These are phyloP conservation scores for Scheffersomyces lignosus DNA, from an alignment of 805 yeast species.

Conservation along the genomic window DNA sequence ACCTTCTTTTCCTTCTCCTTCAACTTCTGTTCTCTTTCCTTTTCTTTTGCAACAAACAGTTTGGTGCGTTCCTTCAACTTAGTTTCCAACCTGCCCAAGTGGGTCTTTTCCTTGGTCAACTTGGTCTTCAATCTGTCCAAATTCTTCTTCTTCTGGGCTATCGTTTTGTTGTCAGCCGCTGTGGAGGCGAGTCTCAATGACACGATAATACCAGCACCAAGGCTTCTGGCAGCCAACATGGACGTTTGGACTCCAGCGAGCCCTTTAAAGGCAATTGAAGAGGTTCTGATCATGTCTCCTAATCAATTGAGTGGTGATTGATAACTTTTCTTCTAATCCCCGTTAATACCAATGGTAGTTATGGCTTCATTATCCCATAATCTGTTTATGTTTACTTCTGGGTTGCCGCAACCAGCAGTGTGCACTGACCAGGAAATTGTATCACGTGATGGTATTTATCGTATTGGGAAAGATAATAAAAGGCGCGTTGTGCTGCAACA, in stretches of 20 bases:
- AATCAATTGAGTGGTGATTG: too few relatives aligned
- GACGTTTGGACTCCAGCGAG: background rate
- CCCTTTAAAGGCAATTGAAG: too few relatives aligned
- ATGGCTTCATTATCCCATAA: too few relatives aligned
- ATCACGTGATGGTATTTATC: too few relatives aligned
- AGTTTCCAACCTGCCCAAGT: slow-evolving; percentile 12
- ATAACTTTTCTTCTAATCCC: too few relatives aligned
- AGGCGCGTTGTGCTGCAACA: too few relatives aligned
- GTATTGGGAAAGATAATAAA: too few relatives aligned
- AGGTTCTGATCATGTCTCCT: too few relatives aligned
- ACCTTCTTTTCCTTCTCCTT: slow-evolving; percentile 15
- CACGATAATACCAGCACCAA: background rate
- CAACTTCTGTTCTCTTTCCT: slow-evolving; percentile 8
- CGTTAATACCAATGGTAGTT: too few relatives aligned
- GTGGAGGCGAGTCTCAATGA: background rate
- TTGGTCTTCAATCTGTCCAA: slow-evolving; percentile 17
- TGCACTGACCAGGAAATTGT: too few relatives aligned
- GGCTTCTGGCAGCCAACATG: background rate
- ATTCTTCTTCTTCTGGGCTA: slow-evolving; percentile 12
- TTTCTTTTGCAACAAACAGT: slow-evolving; percentile 16
- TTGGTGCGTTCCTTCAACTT: slow-evolving; percentile 18
- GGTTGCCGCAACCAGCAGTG: too few relatives aligned
- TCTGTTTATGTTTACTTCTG: too few relatives aligned
- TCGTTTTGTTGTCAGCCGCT: background rate
- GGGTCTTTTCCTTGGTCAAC: slow-evolving; percentile 16